phyloP scores from a whole-genome alignment of 2,329 filamentous ascomycete species.

The Ceratocystis albifundus region DNA sequence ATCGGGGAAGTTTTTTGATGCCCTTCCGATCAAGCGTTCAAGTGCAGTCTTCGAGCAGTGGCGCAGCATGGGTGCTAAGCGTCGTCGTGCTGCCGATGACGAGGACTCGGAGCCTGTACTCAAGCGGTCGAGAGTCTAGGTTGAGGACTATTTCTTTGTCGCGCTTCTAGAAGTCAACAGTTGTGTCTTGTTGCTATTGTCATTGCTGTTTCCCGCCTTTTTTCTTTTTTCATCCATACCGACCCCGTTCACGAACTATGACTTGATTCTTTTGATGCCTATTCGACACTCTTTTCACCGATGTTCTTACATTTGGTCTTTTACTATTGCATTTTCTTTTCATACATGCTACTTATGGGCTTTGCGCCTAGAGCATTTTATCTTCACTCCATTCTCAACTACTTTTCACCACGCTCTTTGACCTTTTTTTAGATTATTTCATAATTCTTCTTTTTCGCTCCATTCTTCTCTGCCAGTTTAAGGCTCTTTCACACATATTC shows the following conservation, averaged over 20 bases:
- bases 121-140: slow-evolving; percentile 18
- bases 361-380: not conserved
- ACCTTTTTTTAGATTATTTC: not conserved
- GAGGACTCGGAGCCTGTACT: slow-evolving; percentile 4
- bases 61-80: slow-evolving; percentile 30
- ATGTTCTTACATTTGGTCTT: not conserved
- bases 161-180: no score
- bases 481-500: not conserved
- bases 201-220: not conserved
- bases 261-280: not conserved
- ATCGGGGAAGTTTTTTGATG: slow-evolving; percentile 38
- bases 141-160: not conserved
- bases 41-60: slow-evolving; percentile 21
- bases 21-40: slow-evolving; percentile 46
- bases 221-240: not conserved
- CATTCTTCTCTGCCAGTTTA: not conserved
- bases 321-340: not conserved
- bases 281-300: not conserved
- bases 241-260: slow-evolving; percentile 4
- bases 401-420: not conserved
- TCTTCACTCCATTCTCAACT: not conserved
- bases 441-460: not conserved
- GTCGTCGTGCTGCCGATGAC: slow-evolving; percentile 34
- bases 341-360: not conserved
- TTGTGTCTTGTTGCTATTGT: not conserved